Base-by-base conservation (phyloP, 2,329 filamentous ascomycete genomes). In the Falciphora oryzae region DNA sequence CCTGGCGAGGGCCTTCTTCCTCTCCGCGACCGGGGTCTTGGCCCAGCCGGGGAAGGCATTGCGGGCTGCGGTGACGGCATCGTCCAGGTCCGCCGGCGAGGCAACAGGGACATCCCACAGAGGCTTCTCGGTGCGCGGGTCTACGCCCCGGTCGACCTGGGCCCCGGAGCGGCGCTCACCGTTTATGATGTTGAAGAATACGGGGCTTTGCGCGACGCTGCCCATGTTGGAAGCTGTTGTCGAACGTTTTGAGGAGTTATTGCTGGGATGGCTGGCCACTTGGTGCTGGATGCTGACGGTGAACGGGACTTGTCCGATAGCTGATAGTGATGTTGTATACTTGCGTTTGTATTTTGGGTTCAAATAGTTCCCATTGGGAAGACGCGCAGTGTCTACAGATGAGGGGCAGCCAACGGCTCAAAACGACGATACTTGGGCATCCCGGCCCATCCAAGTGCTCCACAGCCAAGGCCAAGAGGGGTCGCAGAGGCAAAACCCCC, bases 31-130 rank as follows among this genome's bases (percentile, higher is more conserved):
- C 1, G 78, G 73, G 4, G 76, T 80, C 61, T 75, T 73, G 29
- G 76, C 76, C 83, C 82, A 85, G 0, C 75, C 73, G 65, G 74
- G 73, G 70, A 82, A 81, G 3, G 81, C 82, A 31, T 73, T 72
- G 59, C 76, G 75, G 6, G 80, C 82, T 0, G 79, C 77, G 4
- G 71, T 68, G 13, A 84, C 80, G 50, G 80, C 79, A 65, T 78
- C 74, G 61, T 82, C 76, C 8, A 83, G 74, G 69, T 82, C 79
- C 22, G 74, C 66, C 4, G 73, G 63, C 1, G 75, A 74, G 4
- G 79, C 77, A 18, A 79, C 69, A 8, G 83, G 83, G 16, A 78
- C 79, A 7, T 80, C 75, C 73, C 78, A 80, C 60, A 81, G 75
- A 14, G 71, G 69, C 61, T 79, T 73, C 64, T 78, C 78, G 28